Conservation (phyloP, 768 basidiomycete species). For the Lactifluus hygrophoroides region DNA sequence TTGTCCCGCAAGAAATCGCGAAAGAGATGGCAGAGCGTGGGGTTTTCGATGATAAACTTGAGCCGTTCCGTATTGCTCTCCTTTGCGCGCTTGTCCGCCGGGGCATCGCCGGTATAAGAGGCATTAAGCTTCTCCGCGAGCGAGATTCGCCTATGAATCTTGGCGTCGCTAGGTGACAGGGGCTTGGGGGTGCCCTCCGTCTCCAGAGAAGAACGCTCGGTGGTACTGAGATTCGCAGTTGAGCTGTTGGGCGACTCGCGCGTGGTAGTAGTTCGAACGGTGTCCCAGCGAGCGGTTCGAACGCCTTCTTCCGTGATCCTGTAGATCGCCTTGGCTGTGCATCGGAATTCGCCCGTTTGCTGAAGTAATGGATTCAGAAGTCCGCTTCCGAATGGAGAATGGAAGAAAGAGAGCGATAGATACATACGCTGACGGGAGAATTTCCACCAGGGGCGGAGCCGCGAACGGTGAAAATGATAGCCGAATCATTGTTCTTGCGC, state of each 20-base stretch:
- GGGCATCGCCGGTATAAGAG: slow-evolving; percentile 44
- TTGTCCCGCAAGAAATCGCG: slow-evolving; percentile 90
- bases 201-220: slow-evolving; percentile 50
- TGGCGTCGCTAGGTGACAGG: slow-evolving; percentile 40
- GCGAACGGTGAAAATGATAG: slow-evolving; percentile 87
- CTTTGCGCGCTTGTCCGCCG: slow-evolving; percentile 43
- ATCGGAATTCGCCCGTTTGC: slow-evolving; percentile 95
- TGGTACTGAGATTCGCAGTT: slow-evolving; percentile 43
- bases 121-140: slow-evolving; percentile 65
- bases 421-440: slow-evolving; percentile 63
- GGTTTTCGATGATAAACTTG: slow-evolving; percentile 87
- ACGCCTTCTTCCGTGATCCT: slow-evolving; percentile 89
- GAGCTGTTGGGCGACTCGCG: slow-evolving; percentile 61
- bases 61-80: slow-evolving; percentile 92
- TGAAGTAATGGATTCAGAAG: slow-evolving; percentile 27
- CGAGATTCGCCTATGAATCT: slow-evolving; percentile 72
- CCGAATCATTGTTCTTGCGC: slow-evolving; percentile 84
- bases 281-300: slow-evolving; percentile 78
- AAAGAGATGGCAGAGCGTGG: slow-evolving; percentile 80
- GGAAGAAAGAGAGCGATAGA: slow-evolving; percentile 3
- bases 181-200: slow-evolving; percentile 33
- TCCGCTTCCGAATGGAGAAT: slow-evolving; percentile 5
- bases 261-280: slow-evolving; percentile 27
- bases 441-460: slow-evolving; percentile 69
- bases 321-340: slow-evolving; percentile 93